Evolutionary conservation across 169 alveolate genomes (phyloP).

Genomic region (Plasmodium fragile): DNA sequence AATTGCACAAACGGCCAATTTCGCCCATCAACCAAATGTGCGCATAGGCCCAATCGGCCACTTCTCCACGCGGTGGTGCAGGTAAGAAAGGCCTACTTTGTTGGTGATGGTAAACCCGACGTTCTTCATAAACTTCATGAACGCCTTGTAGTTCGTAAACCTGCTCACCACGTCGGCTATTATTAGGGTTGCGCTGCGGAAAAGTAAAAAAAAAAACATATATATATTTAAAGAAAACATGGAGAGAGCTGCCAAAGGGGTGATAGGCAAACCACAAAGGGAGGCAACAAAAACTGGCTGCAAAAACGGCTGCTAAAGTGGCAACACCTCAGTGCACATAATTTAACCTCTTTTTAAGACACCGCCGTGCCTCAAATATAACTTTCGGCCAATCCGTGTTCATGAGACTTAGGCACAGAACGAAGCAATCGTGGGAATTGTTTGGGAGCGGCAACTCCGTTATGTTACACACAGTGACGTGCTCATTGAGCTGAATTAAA

Average conservation of each 20-base stretch:
- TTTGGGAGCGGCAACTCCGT: constrained; percentile 24
- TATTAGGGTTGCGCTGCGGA: constrained; percentile 42
- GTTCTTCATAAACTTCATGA: constrained; percentile 36
- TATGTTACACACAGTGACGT: constrained; percentile 57
- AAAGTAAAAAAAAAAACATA: constrained; percentile 4
- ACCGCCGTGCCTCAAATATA: constrained; percentile 59
- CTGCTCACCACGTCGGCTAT: constrained; percentile 67
- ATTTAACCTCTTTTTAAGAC: constrained; percentile 38
- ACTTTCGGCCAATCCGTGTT: constrained; percentile 73
- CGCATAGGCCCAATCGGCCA: background rate
- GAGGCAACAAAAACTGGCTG: background rate
- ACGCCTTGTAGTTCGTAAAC: constrained; percentile 59
- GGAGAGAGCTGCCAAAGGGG: background rate
- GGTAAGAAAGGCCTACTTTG: constrained; percentile 1
- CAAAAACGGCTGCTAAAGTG: background rate
- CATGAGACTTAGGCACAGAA: constrained; percentile 53
- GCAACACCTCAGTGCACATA: background rate
- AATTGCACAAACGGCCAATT: background rate
- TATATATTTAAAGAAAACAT: background rate
- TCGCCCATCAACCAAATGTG: background rate
- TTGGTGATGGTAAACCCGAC: constrained; percentile 46
- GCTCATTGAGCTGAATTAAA: constrained; percentile 45
- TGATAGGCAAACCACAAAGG: background rate
- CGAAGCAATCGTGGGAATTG: constrained; percentile 43
- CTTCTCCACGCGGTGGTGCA: background rate